Percentiles rank a stretch among this genome's conserved stretches.
phyloP scores from a whole-genome alignment of 352 stramenopile genomes.

The Phytophthora litchii region DNA sequence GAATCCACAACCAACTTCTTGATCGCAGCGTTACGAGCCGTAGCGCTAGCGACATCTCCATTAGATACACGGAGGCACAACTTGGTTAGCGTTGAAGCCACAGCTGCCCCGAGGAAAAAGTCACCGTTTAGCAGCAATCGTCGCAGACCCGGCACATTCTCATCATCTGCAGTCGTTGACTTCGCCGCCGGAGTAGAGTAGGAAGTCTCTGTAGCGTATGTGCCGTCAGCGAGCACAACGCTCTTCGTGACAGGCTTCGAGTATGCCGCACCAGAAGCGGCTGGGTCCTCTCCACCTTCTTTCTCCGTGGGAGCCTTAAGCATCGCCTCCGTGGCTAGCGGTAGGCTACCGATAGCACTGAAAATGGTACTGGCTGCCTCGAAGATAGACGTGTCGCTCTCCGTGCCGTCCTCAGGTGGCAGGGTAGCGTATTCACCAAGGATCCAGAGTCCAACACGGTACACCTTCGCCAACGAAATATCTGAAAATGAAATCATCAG shows the following conservation, averaged over 20 bases:
- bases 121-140: conserved; percentile 94
- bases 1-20: conserved; percentile 80
- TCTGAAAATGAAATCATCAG: conserved; percentile 94
- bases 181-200: conserved; percentile 65
- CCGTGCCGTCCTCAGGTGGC: conserved; percentile 41
- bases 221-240: conserved; percentile 98
- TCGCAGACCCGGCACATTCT: conserved; percentile 73
- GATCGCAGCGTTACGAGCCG: conserved; percentile 51
- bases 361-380: conserved; percentile 90
- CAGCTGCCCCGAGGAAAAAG: conserved; percentile 96
- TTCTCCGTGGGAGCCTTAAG: conserved; percentile 45
- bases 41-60: conserved; percentile 54
- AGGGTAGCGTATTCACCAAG: conserved; percentile 92
- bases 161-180: conserved; percentile 55
- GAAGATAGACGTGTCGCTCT: conserved; percentile 78
- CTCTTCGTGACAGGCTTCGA: conserved; percentile 97
- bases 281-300: conserved; percentile 31
- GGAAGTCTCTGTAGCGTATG: conserved; percentile 98
- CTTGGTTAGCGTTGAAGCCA: conserved; percentile 96
- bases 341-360: conserved; percentile 78
- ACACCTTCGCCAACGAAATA: conserved; percentile 95
- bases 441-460: conserved; percentile 98
- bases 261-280: conserved; percentile 52
- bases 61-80: conserved; percentile 90
- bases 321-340: conserved; percentile 66